A percentile compares a stretch with the other conserved stretches of the same genome.
phyloP scores from a whole-genome alignment of 176 grass and related monocot genomes.

The Secale cereale region DNA sequence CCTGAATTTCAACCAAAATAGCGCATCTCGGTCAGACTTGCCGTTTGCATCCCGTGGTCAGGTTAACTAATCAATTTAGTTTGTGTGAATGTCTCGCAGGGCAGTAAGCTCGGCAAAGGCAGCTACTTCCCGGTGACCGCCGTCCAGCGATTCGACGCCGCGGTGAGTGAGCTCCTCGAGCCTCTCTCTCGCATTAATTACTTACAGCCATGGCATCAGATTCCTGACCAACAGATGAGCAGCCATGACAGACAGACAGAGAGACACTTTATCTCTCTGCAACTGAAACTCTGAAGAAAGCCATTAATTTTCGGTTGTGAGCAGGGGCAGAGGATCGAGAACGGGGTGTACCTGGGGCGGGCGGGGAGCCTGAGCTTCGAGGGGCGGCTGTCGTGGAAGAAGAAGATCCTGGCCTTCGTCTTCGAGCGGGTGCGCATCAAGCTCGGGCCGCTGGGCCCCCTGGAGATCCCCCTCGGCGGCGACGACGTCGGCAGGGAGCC shows the following conservation, averaged over 20 bases:
- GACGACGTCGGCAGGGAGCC: constrained; percentile 49
- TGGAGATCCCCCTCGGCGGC: constrained; percentile 51
- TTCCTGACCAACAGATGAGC: too few relatives aligned
- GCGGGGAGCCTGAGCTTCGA: constrained; percentile 73
- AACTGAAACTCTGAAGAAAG: background rate
- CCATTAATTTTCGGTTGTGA: too few relatives aligned
- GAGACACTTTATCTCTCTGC: background rate
- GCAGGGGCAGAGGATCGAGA: constrained; percentile 83
- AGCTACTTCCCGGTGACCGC: constrained; percentile 89
- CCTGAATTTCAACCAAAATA: background rate
- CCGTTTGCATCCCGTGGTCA: too few relatives aligned
- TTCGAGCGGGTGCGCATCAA: constrained; percentile 71
- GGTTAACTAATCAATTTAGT: background rate
- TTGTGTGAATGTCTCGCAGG: constrained; percentile 29
- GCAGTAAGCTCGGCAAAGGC: constrained; percentile 52
- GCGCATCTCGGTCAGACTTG: too few relatives aligned
- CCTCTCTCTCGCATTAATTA: background rate
- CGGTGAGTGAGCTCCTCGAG: constrained; percentile 44
- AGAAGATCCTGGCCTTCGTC: constrained; percentile 88
- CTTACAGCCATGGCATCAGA: background rate
- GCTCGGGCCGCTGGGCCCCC: constrained; percentile 55
- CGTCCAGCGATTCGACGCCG: constrained; percentile 84
- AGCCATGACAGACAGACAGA: too few relatives aligned
- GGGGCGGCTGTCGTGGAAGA: constrained; percentile 83
- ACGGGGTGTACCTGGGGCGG: constrained; percentile 72